Base-by-base conservation (phyloP, 495 filamentous ascomycete species). In the Penicillium chermesinum region DNA sequence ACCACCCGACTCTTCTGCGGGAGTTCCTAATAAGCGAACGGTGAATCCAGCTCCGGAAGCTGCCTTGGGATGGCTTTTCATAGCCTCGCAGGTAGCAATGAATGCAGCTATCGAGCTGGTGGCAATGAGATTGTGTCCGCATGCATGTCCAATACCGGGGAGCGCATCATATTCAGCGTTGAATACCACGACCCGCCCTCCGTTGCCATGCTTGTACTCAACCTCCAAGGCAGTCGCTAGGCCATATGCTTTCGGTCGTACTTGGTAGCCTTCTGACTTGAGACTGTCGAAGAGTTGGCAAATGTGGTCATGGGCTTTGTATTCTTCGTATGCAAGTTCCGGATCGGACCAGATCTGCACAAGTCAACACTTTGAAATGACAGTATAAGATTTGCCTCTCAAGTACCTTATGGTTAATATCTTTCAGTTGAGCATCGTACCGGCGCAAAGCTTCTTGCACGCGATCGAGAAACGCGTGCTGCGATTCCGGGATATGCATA, bases 131-230 rank as follows among this genome's bases (percentile, higher is more conserved):
- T 76, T 76, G 38, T 76, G 71, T 6, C 73, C 73, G 44, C 73
- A 76, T 1, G 71, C 73, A 40, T 76, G 73, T 5, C 73, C 73
- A 27, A 76, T 70, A 0, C 64, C 70, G 0, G 70, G 61, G 0
- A 76, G 68, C 1, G 71, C 73, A 49, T 76, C 78, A 59, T 81
- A 81, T 53, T 83, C 80, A 8, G 75, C 76, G 40, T 83, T 83
- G 54, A 78, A 83, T 0, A 69, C 73, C 12, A 85, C 66, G 0
- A 73, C 58, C 0, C 74, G 76, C 0, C 80, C 78, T 0, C 58
- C 56, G 1, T 42, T 52, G 10, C 75, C 76, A 14, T 65, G 64
- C 14, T 70, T 69, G 37, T 70, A 82, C 3, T 76, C 67, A n/a
- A 78, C 70, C 18, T 80, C 71, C 54, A 81, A 77, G 3, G 82